Evolutionary conservation across 257 asterid species (phyloP).

Genomic region (Anisodus acutangulus): DNA sequence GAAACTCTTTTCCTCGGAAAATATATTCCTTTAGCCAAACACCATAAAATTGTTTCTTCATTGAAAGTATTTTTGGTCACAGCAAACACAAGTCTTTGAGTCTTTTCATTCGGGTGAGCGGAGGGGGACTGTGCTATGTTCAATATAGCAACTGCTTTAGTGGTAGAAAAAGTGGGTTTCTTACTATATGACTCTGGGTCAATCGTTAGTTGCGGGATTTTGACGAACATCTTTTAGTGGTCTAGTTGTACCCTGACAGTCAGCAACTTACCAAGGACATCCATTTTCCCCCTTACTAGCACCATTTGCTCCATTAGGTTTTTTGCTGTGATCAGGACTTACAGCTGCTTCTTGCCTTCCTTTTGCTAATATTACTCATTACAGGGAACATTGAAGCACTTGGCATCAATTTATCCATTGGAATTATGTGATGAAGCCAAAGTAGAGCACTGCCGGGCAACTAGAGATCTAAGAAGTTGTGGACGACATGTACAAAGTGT

Average conservation of each 20-base stretch:
- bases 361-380: slow-evolving; percentile 31
- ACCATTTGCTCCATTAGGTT: slow-evolving; percentile 18
- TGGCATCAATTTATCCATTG: slow-evolving; percentile 83
- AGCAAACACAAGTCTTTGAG: background rate
- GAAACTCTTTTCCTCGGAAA: background rate
- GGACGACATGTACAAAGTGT: slow-evolving; percentile 79
- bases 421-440: slow-evolving; percentile 93
- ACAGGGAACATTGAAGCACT: slow-evolving; percentile 71
- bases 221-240: background rate
- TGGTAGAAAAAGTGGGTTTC: background rate
- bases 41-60: background rate
- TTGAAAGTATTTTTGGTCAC: background rate
- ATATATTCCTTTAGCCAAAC: background rate
- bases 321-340: slow-evolving; percentile 20
- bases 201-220: background rate
- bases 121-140: background rate
- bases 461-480: slow-evolving; percentile 94
- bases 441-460: slow-evolving; percentile 89
- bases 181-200: background rate
- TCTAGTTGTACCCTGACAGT: background rate
- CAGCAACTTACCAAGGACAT: slow-evolving; percentile 18
- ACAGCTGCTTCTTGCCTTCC: background rate
- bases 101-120: background rate
- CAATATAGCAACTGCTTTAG: background rate
- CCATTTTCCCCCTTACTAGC: background rate